Evolutionary conservation across 2,329 filamentous ascomycete genomes (phyloP).

Genomic region (Fusarium sp.): DNA sequence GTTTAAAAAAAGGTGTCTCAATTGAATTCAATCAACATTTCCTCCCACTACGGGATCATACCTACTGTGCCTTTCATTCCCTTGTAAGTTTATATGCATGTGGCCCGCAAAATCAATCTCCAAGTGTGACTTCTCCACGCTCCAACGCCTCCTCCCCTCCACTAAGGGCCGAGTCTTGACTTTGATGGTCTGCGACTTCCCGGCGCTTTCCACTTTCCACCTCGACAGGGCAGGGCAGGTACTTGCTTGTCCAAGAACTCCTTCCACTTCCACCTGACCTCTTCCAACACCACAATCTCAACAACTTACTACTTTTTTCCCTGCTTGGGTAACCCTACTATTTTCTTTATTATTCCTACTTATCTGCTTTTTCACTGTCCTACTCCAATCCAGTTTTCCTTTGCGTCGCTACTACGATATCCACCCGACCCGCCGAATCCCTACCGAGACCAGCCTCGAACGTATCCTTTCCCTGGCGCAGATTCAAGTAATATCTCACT

Average conservation of each 20-base stretch:
- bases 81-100: slow-evolving; percentile 20
- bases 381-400: slow-evolving; percentile 3
- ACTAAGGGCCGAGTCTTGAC: slow-evolving; percentile 17
- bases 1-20: not conserved
- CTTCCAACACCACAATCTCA: slow-evolving; percentile 39
- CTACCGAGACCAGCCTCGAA: slow-evolving; percentile 22
- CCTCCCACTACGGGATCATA: not conserved
- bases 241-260: slow-evolving; percentile 37
- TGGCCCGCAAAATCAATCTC: slow-evolving; percentile 38
- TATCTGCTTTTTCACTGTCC: not conserved
- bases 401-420: slow-evolving; percentile 9
- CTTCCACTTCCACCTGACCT: slow-evolving; percentile 39
- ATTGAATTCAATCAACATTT: not conserved
- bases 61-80: not conserved
- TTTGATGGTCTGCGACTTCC: slow-evolving; percentile 31
- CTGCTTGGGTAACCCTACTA: slow-evolving; percentile 11
- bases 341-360: slow-evolving; percentile 5
- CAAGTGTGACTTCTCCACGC: slow-evolving; percentile 36
- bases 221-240: slow-evolving; percentile 31
- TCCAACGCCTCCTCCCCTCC: slow-evolving; percentile 33
- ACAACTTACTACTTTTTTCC: slow-evolving; percentile 25
- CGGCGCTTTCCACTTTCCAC: slow-evolving; percentile 37
- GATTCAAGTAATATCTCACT: slow-evolving; percentile 19
- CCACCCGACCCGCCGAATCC: slow-evolving; percentile 29
- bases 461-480: slow-evolving; percentile 20